Base-by-base conservation (phyloP, 306 rosid genomes). In the Cicer yamashitae region DNA sequence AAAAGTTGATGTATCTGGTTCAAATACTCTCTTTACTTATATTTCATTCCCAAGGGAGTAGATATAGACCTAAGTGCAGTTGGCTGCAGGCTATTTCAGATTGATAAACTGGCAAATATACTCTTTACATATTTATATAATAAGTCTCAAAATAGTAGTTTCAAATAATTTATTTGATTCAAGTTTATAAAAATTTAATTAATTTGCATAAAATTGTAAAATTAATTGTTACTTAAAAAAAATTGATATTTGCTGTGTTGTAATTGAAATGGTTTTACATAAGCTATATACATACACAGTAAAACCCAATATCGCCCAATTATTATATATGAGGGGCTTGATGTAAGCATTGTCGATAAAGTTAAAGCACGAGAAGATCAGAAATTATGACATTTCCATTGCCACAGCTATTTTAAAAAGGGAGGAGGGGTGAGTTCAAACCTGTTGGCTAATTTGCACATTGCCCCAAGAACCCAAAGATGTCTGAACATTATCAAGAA, bases 371-470 rank as follows among this genome's bases (percentile, higher is more conserved):
- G 50, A 44, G 30, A 65, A 41, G 50, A 70, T 43, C 37, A 73
- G 7, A 78, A 10, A 74, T 14, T 17, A 63, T 7, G 39, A 14
- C 38, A 59, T 20, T 78, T 75, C 37, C 56, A 13, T 37, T 45
- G 80, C 59, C 44, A 57, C 6, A 5, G n/a, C 61, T 8, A 18
- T 66, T 17, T 34, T 30, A 38, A 38, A 71, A 73, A 47, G 43
- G 50, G 14, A 25, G 63, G 38, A 59, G 30, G 22, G 5, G n/a
- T 12, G 25, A 30, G 41, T 60, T 73, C 73, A 68, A 47, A 94
- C 98, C 98, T 94, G 98, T 79, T 90, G 96, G 86, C 87, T 87
- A 68, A 87, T 87, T 79, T 57, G 89, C 8, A 79, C 81, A 88
- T 81, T 85, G 50, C 90, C 85, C 98, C 98, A 93, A 46, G 96